A percentile compares a stretch with the other conserved stretches of the same genome.
phyloP scores from a whole-genome alignment of 495 filamentous ascomycete species.

The Chaetomidium leptoderma region DNA sequence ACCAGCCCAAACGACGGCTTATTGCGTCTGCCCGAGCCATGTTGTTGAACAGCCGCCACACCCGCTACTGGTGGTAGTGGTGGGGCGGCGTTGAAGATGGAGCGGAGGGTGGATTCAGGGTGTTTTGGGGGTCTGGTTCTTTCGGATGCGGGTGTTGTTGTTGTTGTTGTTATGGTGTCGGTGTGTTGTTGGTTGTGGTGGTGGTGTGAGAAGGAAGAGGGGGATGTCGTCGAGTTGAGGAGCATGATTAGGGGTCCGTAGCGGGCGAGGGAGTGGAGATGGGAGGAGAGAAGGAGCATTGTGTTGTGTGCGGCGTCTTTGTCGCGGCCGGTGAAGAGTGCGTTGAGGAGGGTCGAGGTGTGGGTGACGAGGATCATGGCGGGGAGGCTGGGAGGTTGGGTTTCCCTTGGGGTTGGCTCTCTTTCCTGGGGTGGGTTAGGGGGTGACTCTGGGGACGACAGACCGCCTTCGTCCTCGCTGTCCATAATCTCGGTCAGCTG shows the following conservation, averaged over 20 bases:
- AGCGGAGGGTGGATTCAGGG: slow-evolving; percentile 29
- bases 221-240: slow-evolving; percentile 38
- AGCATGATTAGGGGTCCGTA: slow-evolving; percentile 38
- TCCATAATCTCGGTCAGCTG: slow-evolving; percentile 24
- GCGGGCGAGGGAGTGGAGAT: slow-evolving; percentile 32
- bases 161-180: not conserved
- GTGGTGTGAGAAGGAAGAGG: not conserved
- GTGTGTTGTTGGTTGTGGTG: not conserved
- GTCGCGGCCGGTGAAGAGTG: slow-evolving; percentile 39
- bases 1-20: slow-evolving; percentile 43
- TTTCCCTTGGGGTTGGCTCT: not conserved
- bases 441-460: slow-evolving; percentile 4
- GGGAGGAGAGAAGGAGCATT: slow-evolving; percentile 34
- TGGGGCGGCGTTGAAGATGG: slow-evolving; percentile 32
- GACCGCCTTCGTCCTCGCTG: slow-evolving; percentile 34
- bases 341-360: slow-evolving; percentile 38
- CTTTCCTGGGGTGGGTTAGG: not conserved
- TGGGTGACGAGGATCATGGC: slow-evolving; percentile 43
- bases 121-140: not conserved
- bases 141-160: not conserved
- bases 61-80: not conserved
- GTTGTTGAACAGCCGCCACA: not conserved
- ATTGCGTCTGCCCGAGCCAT: slow-evolving; percentile 9
- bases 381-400: slow-evolving; percentile 15
- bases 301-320: slow-evolving; percentile 33